A percentile compares a stretch with the other conserved stretches of the same genome.
phyloP scores from a whole-genome alignment of 208 protist species.

The Entamoeba invadens region DNA sequence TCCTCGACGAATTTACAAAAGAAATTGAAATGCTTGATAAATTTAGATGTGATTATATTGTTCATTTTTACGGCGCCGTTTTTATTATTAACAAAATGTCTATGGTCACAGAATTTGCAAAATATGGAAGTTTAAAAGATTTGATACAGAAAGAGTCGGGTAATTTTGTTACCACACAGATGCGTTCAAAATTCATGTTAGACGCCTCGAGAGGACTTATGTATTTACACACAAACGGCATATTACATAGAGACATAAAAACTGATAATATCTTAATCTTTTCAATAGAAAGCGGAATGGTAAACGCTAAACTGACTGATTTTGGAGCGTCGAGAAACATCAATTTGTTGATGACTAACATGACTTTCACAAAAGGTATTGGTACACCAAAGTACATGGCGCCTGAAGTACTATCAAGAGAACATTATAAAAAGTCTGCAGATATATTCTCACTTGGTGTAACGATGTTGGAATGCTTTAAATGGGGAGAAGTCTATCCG shows the following conservation, averaged over 20 bases:
- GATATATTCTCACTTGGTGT: no score
- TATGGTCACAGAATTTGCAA: neutral
- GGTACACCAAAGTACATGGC: slow-evolving; percentile 18
- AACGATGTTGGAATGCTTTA: no score
- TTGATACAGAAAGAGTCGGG: neutral
- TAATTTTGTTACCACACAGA: neutral
- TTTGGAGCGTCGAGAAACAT: neutral
- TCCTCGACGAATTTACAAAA: neutral
- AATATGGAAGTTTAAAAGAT: neutral
- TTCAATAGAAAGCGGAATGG: neutral
- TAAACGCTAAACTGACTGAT: neutral
- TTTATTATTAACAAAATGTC: neutral
- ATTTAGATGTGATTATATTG: neutral
- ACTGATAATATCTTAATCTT: neutral
- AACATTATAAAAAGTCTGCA: slow-evolving; percentile 29
- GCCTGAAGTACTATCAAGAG: slow-evolving; percentile 32
- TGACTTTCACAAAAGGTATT: neutral
- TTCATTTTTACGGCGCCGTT: neutral
- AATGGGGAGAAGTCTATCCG: no score
- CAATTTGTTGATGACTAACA: neutral
- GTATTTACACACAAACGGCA: neutral
- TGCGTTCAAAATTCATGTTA: neutral
- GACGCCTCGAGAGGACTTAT: neutral
- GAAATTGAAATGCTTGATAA: neutral
- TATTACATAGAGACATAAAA: neutral